Base-by-base conservation (phyloP, 192 early-diverging fungal species). In the Funneliformis mosseae region DNA sequence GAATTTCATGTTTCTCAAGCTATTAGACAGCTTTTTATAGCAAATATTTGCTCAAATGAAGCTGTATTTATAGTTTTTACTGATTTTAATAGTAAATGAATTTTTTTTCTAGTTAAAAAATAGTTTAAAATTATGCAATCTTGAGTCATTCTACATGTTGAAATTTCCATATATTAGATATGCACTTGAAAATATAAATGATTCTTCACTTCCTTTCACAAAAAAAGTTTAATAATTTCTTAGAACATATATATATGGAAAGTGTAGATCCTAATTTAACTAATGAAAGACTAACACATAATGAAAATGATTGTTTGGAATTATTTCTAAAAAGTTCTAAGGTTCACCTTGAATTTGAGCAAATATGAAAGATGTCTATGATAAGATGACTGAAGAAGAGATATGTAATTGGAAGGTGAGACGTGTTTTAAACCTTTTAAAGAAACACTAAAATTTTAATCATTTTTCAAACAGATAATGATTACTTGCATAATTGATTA, bases 51-150 rank as follows among this genome's bases (percentile, higher is more conserved):
- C 67, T 78, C 76, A 67, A 61, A 62, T 45, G 23, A 66, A 18
- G 61, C 76, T n/a, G 76, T 78, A 16, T 62, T 78, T n/a, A 27
- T 66, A 25, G 48, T 78, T 38, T 62, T 78, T 45, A 78, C 76
- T 39, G 59, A 78, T 67, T 78, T 78, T 46, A 63, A 63, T 62
- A 48, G 67, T 66, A 25, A 9, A 16, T 78, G 76, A 27, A 62
- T 66, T 46, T 78, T 78, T 62, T 78, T 45, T 67, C n/a, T 78
- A 62, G 76, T 38, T 78, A 66, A 23, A 38, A 78, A 78, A 61
- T 62, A 33, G 46, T 78, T 45, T n/a, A 16, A 16, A 41, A 21
- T 70, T 42, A 41, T 70, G 68, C 9, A 16, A 41, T 70, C 21
- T 70, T 41, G 68, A 70, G 14, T 14, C 63, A 5, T 33, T 21